Evolutionary conservation across 1,284 basidiomycete genomes (phyloP).

Genomic region (Phylloporus sp.): DNA sequence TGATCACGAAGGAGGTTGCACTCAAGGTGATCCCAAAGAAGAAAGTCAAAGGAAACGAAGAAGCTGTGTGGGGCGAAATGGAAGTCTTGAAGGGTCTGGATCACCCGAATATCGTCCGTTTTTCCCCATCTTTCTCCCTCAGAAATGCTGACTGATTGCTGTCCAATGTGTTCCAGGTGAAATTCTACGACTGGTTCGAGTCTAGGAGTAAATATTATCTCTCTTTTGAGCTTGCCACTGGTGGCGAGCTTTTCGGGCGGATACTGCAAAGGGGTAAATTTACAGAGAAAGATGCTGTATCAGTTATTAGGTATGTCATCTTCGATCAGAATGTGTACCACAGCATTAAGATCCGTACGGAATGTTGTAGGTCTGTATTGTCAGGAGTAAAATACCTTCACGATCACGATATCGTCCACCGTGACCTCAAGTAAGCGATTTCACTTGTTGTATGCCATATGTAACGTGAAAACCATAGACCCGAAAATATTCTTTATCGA

Average conservation of each 20-base stretch:
- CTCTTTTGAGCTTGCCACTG: conserved; percentile 88
- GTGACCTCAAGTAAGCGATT: conserved; percentile 82
- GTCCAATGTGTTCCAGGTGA: conserved; percentile 63
- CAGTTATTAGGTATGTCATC: conserved; percentile 62
- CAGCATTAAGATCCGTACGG: background rate
- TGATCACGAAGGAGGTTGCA: conserved; percentile 76
- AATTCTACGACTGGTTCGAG: conserved; percentile 94
- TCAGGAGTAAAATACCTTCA: conserved; percentile 86
- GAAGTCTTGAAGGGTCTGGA: conserved; percentile 86
- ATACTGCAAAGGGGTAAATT: conserved; percentile 87
- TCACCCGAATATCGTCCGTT: conserved; percentile 87
- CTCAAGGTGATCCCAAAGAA: conserved; percentile 91
- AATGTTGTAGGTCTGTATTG: conserved; percentile 71
- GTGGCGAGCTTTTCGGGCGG: conserved; percentile 90
- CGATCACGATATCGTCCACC: conserved; percentile 88
- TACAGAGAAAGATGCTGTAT: conserved; percentile 86
- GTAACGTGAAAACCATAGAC: conserved; percentile 53
- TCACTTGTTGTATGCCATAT: background rate
- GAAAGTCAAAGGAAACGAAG: conserved; percentile 88
- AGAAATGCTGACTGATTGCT: background rate
- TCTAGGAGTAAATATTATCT: conserved; percentile 91
- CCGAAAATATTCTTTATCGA: conserved; percentile 94
- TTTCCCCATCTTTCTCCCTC: background rate
- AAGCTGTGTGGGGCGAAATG: conserved; percentile 89
- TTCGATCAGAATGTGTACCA: background rate